These are phyloP conservation scores for Stagonosporopsis cucurbitacearum DNA, from an alignment of 2,329 filamentous ascomycete genomes.

Conservation along the genomic window DNA sequence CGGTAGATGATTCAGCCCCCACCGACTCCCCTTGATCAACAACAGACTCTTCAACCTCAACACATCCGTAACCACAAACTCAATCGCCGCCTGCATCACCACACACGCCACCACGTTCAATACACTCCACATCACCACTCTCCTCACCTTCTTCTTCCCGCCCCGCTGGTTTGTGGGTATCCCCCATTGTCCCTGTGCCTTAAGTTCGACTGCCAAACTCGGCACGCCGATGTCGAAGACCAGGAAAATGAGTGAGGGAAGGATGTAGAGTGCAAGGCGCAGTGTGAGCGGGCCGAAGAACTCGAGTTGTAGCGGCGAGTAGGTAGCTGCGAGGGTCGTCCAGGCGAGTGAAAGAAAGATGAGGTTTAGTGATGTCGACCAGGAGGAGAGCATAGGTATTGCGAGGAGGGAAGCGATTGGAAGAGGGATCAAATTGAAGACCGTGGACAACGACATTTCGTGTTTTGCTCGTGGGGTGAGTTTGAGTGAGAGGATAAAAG, in stretches of 20 bases:
- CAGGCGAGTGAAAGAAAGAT: slow-evolving; percentile 92
- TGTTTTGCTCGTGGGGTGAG: neutral
- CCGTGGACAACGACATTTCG: slow-evolving; percentile 39
- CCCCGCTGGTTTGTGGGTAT: slow-evolving; percentile 53
- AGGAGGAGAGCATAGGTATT: slow-evolving; percentile 75
- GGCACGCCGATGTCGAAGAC: slow-evolving; percentile 75
- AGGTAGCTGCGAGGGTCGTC: slow-evolving; percentile 80
- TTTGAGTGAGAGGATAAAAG: neutral
- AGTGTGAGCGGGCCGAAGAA: slow-evolving; percentile 72
- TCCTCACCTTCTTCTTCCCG: slow-evolving; percentile 52
- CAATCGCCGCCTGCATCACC: slow-evolving; percentile 61
- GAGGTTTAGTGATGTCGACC: slow-evolving; percentile 80
- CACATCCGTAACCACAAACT: slow-evolving; percentile 61
- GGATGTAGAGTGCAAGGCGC: slow-evolving; percentile 72
- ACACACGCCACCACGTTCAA: slow-evolving; percentile 63
- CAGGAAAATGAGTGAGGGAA: slow-evolving; percentile 76
- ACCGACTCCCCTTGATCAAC: slow-evolving; percentile 63
- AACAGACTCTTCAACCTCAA: slow-evolving; percentile 63
- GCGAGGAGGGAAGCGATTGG: slow-evolving; percentile 68
- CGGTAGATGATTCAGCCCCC: slow-evolving; percentile 67
- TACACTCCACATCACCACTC: slow-evolving; percentile 60
- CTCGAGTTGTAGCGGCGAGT: slow-evolving; percentile 77
- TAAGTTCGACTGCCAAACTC: slow-evolving; percentile 71
- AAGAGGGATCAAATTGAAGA: slow-evolving; percentile 44
- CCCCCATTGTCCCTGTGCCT: slow-evolving; percentile 65